Evolutionary conservation across 2,329 filamentous ascomycete species (phyloP).

Genomic region (Xylariaceae sp.): DNA sequence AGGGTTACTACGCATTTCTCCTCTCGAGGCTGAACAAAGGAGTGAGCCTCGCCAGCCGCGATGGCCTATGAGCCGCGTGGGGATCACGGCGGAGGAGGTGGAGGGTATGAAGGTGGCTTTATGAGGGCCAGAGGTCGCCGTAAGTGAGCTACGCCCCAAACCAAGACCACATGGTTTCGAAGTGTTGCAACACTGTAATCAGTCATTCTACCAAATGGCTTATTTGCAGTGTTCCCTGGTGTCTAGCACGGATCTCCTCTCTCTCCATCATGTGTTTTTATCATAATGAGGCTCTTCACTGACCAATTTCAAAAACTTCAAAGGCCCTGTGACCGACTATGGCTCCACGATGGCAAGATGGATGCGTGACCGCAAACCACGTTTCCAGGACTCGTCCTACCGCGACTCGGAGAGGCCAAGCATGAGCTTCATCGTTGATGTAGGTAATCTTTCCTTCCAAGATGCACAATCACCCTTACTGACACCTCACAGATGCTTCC

Average conservation of each 20-base stretch:
- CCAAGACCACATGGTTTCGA: background rate
- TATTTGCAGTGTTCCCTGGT: background rate
- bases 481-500: constrained; percentile 69
- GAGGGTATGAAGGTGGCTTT: constrained; percentile 38
- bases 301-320: constrained; percentile 3
- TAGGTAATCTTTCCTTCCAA: constrained; percentile 42
- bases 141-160: constrained; percentile 36
- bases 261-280: background rate
- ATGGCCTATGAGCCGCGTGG: constrained; percentile 57
- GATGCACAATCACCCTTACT: constrained; percentile 3
- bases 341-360: constrained; percentile 86
- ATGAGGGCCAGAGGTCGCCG: constrained; percentile 51
- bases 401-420: constrained; percentile 83
- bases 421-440: constrained; percentile 85
- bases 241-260: background rate
- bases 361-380: constrained; percentile 78
- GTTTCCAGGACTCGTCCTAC: constrained; percentile 67
- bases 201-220: background rate
- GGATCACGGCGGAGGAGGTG: constrained; percentile 44
- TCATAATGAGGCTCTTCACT: constrained; percentile 7
- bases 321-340: constrained; percentile 91
- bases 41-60: constrained; percentile 6
- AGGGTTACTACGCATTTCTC: background rate
- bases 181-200: background rate
- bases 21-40: background rate